phyloP scores from a whole-genome alignment of 83 land plant genomes.

The Thuja plicata region DNA sequence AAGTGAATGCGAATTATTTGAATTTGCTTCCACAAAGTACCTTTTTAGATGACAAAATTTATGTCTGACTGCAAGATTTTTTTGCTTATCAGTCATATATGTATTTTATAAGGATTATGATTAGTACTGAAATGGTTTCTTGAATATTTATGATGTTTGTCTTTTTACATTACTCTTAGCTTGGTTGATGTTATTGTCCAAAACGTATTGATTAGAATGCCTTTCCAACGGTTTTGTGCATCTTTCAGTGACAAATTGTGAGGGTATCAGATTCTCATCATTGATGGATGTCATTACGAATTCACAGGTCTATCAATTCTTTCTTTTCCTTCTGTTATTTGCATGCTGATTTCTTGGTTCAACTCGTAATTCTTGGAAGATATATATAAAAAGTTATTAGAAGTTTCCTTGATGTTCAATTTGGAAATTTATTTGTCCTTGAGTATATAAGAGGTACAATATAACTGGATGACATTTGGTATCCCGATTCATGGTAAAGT shows the following conservation, averaged over 20 bases:
- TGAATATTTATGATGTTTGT: not conserved
- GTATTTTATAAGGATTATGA: not conserved
- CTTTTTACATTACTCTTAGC: not conserved
- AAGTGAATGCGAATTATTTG: not conserved
- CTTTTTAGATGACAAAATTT: not conserved
- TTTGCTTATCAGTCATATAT: not conserved
- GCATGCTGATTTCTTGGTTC: not conserved
- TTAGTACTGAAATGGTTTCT: not conserved
- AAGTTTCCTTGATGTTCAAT: not conserved
- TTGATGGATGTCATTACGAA: constrained; percentile 13
- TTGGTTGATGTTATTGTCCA: not conserved
- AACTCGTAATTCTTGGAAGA: too few relatives aligned
- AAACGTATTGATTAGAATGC: not conserved
- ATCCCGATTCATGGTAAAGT: not conserved
- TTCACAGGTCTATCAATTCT: not conserved
- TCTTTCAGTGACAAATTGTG: constrained; percentile 12
- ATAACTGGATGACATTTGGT: not conserved
- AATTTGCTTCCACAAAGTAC: not conserved
- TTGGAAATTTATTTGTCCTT: not conserved
- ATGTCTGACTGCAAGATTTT: not conserved
- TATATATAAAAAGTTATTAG: not conserved
- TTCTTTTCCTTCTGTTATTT: not conserved
- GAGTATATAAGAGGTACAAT: not conserved
- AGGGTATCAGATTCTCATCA: constrained; percentile 5
- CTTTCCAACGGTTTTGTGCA: not conserved